Base-by-base conservation (phyloP, 208 protist species). In the Naegleria lovaniensis region DNA sequence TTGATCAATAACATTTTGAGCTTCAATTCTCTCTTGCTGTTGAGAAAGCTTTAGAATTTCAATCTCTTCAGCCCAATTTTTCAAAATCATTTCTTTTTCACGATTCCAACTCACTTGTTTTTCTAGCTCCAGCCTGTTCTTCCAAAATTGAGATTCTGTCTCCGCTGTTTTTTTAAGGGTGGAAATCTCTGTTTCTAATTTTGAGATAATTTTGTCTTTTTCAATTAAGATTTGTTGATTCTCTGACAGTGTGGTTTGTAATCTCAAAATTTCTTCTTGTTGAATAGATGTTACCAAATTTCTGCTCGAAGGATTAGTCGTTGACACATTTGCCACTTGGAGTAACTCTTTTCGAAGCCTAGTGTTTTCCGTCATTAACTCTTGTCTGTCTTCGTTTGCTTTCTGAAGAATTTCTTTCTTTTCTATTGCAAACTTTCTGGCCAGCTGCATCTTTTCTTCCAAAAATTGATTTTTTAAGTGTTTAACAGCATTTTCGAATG, bases 361-460 rank as follows among this genome's bases (percentile, higher is more conserved):
- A 39, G 85, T 58, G 15, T 88, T 88, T 58, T 88, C 85, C 11
- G 5, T 58, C 41, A 58, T 58, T 58, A 88, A 58, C 40, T 88
- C n/a, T 58, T 88, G 41, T 36, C 85, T 52, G 19, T 88, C 85
- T 16, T 88, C 85, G 13, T 88, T 88, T 29, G 85, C 85, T n/a
- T 38, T 88, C 55, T 58, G 19, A n/a, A 88, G 41, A 58, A 88
- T 88, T 38, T 88, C 85, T 39, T 48, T 88, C n/a, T 88, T 88
- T 58, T 88, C 85, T 19, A 16, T 39, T 38, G 85, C 85, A 29
- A 7, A 58, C 19, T 58, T 48, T 38, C 85, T 48, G 0, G 33
- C 9, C 39, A 58, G 6, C 13, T 58, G 51, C 33, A 22, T 39
- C 15, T 58, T 48, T 58, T 88, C 85, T 6, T 88, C 85, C 36